These are phyloP conservation scores for Cucurbita maxima DNA, from an alignment of 306 rosid species.

Conservation along the genomic window DNA sequence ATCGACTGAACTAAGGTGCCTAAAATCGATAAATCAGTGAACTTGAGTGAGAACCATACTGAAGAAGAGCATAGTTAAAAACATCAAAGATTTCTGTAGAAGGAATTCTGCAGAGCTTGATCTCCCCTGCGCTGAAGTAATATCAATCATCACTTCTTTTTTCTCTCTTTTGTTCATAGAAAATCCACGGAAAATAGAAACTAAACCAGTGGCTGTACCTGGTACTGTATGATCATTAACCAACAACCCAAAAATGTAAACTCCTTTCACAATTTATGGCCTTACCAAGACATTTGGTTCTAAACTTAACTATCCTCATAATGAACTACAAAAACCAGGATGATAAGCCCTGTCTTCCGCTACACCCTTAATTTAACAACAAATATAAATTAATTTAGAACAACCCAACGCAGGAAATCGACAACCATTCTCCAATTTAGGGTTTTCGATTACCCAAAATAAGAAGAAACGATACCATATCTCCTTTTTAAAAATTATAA, in stretches of 20 bases:
- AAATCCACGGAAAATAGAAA: background rate
- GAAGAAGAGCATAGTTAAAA: background rate
- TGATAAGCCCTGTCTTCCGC: background rate
- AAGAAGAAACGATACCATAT: background rate
- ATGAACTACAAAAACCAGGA: background rate
- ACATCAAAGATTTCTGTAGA: background rate
- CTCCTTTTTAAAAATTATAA: too few relatives aligned
- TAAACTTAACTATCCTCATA: background rate
- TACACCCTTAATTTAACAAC: background rate
- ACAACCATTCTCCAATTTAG: background rate
- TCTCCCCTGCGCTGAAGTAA: background rate
- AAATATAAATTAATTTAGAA: background rate
- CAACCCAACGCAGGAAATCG: background rate
- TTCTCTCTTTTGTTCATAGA: background rate
- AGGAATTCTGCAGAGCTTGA: background rate
- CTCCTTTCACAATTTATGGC: background rate
- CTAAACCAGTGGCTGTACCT: background rate
- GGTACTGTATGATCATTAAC: background rate
- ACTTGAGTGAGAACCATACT: background rate
- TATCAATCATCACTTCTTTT: background rate
- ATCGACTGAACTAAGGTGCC: conserved; percentile 60
- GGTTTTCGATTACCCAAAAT: background rate
- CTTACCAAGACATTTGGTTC: background rate
- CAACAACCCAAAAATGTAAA: background rate
- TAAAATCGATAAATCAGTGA: conserved; percentile 8